A percentile compares a stretch with the other conserved stretches of the same genome.
Evolutionary conservation across 2,329 filamentous ascomycete genomes (phyloP).

Genomic region (Ciborinia camelliae): DNA sequence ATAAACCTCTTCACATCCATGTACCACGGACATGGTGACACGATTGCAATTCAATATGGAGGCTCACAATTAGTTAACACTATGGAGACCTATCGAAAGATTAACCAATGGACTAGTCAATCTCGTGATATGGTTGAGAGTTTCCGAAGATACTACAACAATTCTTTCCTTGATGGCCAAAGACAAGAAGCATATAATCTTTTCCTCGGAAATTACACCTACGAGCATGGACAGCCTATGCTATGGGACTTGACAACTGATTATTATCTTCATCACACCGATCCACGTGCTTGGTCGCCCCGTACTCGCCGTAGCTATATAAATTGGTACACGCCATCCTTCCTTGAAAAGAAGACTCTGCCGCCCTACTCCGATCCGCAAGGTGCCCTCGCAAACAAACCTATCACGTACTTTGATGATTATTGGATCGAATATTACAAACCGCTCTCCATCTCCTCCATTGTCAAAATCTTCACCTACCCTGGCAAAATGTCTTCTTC

Average conservation of each 20-base stretch:
- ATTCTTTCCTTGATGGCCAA: conserved; percentile 96
- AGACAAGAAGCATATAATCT: conserved; percentile 97
- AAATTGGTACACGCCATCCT: conserved; percentile 76
- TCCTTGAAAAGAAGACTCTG: conserved; percentile 58
- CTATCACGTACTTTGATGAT: conserved; percentile 67
- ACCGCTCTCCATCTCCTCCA: conserved; percentile 80
- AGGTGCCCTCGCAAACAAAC: conserved; percentile 27
- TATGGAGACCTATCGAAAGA: conserved; percentile 98
- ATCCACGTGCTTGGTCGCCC: conserved; percentile 70
- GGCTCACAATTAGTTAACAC: conserved; percentile 97
- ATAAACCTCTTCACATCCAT: conserved; percentile 97
- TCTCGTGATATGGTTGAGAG: conserved; percentile 98
- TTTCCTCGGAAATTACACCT: conserved; percentile 95
- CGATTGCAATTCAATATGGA: conserved; percentile 95
- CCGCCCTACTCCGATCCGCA: conserved; percentile 27
- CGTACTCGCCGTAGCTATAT: conserved; percentile 71
- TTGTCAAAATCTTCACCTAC: conserved; percentile 88
- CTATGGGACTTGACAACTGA: conserved; percentile 94
- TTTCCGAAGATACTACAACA: conserved; percentile 98
- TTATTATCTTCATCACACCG: conserved; percentile 90
- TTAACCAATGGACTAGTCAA: conserved; percentile 97
- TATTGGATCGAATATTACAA: conserved; percentile 98
- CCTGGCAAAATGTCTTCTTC: conserved; percentile 76
- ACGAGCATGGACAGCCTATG: conserved; percentile 83
- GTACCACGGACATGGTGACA: conserved; percentile 97